phyloP scores from a whole-genome alignment of 2,329 filamentous ascomycete species.

The Dactylellina sp. region DNA sequence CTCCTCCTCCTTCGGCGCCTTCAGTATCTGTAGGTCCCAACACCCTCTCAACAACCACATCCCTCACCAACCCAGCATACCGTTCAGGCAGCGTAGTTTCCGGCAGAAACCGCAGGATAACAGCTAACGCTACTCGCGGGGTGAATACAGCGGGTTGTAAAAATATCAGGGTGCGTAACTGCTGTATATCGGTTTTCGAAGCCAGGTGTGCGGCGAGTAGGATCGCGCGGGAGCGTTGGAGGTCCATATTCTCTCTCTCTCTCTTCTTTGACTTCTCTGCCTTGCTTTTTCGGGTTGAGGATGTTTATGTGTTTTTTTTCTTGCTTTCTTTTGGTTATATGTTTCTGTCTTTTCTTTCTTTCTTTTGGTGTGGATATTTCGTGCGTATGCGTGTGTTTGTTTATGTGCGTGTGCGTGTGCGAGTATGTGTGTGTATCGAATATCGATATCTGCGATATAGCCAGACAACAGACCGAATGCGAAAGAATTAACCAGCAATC shows the following conservation, averaged over 20 bases:
- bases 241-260: not conserved
- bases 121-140: slow-evolving; percentile 75
- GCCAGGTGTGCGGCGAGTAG: slow-evolving; percentile 79
- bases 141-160: slow-evolving; percentile 71
- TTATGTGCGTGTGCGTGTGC: too few species aligned
- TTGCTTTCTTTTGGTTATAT: too few species aligned
- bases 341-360: not conserved
- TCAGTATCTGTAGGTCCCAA: not conserved
- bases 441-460: too few species aligned
- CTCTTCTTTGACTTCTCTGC: not conserved
- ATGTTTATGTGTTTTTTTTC: too few species aligned
- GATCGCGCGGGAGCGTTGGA: slow-evolving; percentile 74
- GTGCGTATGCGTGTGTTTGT: too few species aligned
- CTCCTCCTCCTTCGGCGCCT: not conserved
- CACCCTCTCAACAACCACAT: slow-evolving; percentile 18
- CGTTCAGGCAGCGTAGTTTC: slow-evolving; percentile 67
- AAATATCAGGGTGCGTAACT: slow-evolving; percentile 72
- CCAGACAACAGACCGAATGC: too few species aligned
- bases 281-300: not conserved
- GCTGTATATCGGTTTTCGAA: slow-evolving; percentile 73
- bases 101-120: slow-evolving; percentile 81
- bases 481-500: too few species aligned
- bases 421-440: too few species aligned
- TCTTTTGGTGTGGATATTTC: not conserved
- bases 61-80: slow-evolving; percentile 57